phyloP scores from a whole-genome alignment of 164 flowering plant species.

The Kalanchoe fedtschenkoi region DNA sequence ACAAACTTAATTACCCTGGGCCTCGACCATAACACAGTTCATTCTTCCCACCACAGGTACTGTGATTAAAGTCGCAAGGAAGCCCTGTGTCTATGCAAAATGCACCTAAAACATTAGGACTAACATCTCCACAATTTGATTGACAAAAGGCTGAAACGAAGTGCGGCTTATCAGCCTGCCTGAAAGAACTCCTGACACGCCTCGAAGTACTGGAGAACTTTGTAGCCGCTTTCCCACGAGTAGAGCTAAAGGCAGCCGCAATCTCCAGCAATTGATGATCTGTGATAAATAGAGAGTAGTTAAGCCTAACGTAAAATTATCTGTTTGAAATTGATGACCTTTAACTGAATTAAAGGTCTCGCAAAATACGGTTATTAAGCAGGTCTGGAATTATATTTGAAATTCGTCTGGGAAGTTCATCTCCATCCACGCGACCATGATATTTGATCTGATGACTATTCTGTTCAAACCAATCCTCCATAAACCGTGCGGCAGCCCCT shows the following conservation, averaged over 20 bases:
- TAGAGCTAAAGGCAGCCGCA: conserved; percentile 72
- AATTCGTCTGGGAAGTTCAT: conserved; percentile 53
- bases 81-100: conserved; percentile 88
- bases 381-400: conserved; percentile 22
- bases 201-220: conserved; percentile 48
- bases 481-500: conserved; percentile 96
- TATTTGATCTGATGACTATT: conserved; percentile 19
- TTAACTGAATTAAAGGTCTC: not conserved
- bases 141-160: conserved; percentile 98
- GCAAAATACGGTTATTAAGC: not conserved
- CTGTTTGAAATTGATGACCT: not conserved
- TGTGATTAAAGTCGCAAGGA: conserved; percentile 98
- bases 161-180: conserved; percentile 53
- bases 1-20: conserved; percentile 72
- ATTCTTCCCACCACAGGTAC: conserved; percentile 94
- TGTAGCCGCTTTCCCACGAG: conserved; percentile 55
- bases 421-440: conserved; percentile 12
- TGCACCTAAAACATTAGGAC: conserved; percentile 96
- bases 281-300: conserved; percentile 18
- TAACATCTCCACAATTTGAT: conserved; percentile 95
- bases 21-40: conserved; percentile 97
- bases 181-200: conserved; percentile 61
- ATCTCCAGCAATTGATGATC: conserved; percentile 66
- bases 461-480: conserved; percentile 95
- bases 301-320: not conserved